Base-by-base conservation (phyloP, 257 asterid species). In the Sherardia arvensis region DNA sequence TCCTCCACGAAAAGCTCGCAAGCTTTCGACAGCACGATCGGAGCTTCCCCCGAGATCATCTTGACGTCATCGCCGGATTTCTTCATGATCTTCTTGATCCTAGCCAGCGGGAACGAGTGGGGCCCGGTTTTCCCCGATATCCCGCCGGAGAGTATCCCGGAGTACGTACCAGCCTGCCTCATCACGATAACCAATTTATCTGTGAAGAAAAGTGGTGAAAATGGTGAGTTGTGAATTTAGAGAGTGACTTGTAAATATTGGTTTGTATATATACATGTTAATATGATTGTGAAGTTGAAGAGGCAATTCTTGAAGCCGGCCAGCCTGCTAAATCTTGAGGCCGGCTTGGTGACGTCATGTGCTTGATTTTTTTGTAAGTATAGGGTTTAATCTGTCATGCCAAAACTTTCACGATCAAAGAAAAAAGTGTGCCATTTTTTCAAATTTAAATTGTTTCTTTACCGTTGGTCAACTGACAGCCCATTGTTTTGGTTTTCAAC, bases 41-140 rank as follows among this genome's bases (percentile, higher is more conserved):
- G 96, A 1, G 96, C 94, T 74, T 89, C 96, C 0, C 95, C 94
- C 0, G 96, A 86, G 30, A 89, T 89, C 95, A 89, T 84, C 43
- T 86, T 89, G 38, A 83, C 95, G 28, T 86, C 89, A 22, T 79
- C 89, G 15, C 85, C 74, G 32, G 97, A 89, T 23, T 82, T 83
- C 85, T 89, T 89, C 96, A 60, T 75, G 63, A 74, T 74, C 56
- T 69, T 64, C 75, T 59, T 65, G 60, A 65, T 74, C 29, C 74
- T 53, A 7, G 96, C 96, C 17, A 89, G 69, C 6, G 96, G 96
- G 64, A 89, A 69, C 6, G 90, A 81, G 51, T 89, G 96, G 0
- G 90, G 90, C 3, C 93, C 93, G 0, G 70, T 79, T 69, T 51
- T 79, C 45, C 74, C 70, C 10, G 81, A 78, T 53, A 63, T 32